A percentile compares a stretch with the other conserved stretches of the same genome.
Evolutionary conservation across 2,329 filamentous ascomycete genomes (phyloP).

Genomic region (Penicillium sp.): DNA sequence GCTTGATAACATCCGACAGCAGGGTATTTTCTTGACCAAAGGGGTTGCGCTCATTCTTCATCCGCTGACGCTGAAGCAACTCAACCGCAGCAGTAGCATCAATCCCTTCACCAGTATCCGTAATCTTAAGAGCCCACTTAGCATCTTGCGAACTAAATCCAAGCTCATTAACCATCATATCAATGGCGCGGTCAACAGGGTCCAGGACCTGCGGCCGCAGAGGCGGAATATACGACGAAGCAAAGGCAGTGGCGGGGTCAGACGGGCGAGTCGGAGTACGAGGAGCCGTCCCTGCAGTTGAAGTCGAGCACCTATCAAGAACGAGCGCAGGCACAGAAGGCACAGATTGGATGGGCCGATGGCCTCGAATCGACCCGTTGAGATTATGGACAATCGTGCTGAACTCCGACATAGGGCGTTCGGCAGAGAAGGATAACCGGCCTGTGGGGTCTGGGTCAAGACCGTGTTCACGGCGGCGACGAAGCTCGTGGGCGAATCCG

Average conservation of each 20-base stretch:
- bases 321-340: slow-evolving; percentile 1
- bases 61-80: slow-evolving; percentile 47
- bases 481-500: slow-evolving; percentile 35
- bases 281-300: slow-evolving; percentile 18
- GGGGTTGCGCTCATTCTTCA: slow-evolving; percentile 21
- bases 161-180: slow-evolving; percentile 55
- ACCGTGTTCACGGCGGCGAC: slow-evolving; percentile 21
- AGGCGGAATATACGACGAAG: slow-evolving; percentile 19
- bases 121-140: slow-evolving; percentile 56
- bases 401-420: slow-evolving; percentile 42
- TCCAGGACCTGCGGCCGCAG: slow-evolving; percentile 42
- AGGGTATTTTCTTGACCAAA: slow-evolving; percentile 18
- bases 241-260: slow-evolving; percentile 9
- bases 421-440: slow-evolving; percentile 28
- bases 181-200: slow-evolving; percentile 56
- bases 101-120: slow-evolving; percentile 59
- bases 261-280: slow-evolving; percentile 8
- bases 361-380: slow-evolving; percentile 22
- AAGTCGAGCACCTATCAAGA: slow-evolving; percentile 15
- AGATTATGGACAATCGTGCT: slow-evolving; percentile 37
- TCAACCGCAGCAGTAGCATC: slow-evolving; percentile 58
- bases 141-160: slow-evolving; percentile 57
- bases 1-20: slow-evolving; percentile 26
- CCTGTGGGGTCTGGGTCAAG: slow-evolving; percentile 10
- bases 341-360: slow-evolving; percentile 9